Base-by-base conservation (phyloP, 1,139 yeast genomes). In the Scheffersomyces stambukii region DNA sequence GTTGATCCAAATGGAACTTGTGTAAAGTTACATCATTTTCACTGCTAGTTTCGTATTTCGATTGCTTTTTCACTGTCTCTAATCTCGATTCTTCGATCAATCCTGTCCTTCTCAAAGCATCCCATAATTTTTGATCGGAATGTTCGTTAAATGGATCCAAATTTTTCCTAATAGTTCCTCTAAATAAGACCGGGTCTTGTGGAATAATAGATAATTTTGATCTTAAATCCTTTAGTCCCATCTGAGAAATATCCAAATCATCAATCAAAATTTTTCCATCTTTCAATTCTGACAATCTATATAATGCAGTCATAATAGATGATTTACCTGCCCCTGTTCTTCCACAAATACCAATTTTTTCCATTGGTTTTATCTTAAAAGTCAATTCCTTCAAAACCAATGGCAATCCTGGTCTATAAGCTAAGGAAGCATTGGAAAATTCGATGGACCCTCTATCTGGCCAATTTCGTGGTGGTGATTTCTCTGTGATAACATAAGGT, bases 161-260 rank as follows among this genome's bases (percentile, higher is more conserved):
- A 48, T 88, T 88, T 23, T 80, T 70, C 44, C 88, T 71, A 33
- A 88, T 69, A 0, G 93, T 80, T 31, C 96, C 96, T 8, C 82
- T 69, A 56, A 88, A 88, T 46, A 88, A 60, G 0, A 94, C 86
- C 13, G 96, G 96, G 52, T 88, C 96, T 58, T 88, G 96, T 9
- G 96, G 96, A 52, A 88, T 88, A 43, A 88, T 88, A 1, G 95
- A 60, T 77, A 44, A 84, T 64, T 84, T 50, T 67, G 81, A 62
- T 40, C 98, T 79, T 42, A 91, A 68, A 38, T 78, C 80, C 32
- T 69, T 71, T 41, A 91, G 70, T 5, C 96, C 96, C 43, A 91
- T 72, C 18, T 72, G 55, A 2, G 75, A 52, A 30, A 75, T 75
- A 46, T 80, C 82, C 19, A 77, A 42, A 2, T 68, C 82, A 48